phyloP scores from a whole-genome alignment of 2,329 filamentous ascomycete genomes.

The Pyrenophora graminea region DNA sequence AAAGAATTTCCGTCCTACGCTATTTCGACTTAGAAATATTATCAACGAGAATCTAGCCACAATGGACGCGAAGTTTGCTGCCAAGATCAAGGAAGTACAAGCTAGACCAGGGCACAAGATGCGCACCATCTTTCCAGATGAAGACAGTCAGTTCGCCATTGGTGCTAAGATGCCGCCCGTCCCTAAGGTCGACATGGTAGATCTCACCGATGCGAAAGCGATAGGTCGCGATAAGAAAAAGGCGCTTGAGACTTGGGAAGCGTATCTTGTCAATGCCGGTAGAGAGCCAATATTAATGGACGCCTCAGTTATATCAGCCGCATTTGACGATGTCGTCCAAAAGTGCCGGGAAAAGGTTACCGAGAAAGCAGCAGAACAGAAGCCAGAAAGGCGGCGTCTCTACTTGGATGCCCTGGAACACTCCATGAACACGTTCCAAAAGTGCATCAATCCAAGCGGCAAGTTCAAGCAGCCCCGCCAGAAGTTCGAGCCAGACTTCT shows the following conservation, averaged over 20 bases:
- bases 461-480: slow-evolving; percentile 2
- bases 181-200: neutral
- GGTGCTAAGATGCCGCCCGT: neutral
- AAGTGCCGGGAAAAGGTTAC: neutral
- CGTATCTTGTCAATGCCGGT: neutral
- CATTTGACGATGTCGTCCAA: neutral
- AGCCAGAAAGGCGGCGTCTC: neutral
- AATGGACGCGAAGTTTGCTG: neutral
- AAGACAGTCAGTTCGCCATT: slow-evolving; percentile 1
- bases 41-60: neutral
- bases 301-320: neutral
- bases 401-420: neutral
- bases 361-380: neutral
- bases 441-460: slow-evolving; percentile 1
- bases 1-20: neutral
- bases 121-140: neutral
- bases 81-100: neutral
- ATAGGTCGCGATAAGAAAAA: neutral
- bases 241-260: neutral
- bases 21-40: neutral
- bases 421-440: neutral
- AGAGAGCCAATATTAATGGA: neutral
- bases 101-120: neutral
- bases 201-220: neutral
- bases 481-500: neutral